A percentile compares a stretch with the other conserved stretches of the same genome.
Evolutionary conservation across 768 basidiomycete species (phyloP).

Genomic region (Suillus placidus): DNA sequence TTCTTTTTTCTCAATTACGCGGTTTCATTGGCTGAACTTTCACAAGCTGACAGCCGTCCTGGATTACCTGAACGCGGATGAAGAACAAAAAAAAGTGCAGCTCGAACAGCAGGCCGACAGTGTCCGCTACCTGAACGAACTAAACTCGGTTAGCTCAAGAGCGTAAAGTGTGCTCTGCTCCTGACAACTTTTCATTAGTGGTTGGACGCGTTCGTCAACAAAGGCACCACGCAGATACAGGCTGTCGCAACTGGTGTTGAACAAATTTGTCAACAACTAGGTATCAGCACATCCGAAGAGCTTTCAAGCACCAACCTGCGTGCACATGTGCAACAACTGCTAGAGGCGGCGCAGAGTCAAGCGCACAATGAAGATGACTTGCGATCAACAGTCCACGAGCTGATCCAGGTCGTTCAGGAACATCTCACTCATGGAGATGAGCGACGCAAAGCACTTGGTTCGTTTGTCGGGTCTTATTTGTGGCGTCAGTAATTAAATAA

Average conservation of each 20-base stretch:
- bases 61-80: conserved; percentile 49
- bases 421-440: conserved; percentile 43
- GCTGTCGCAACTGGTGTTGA: conserved; percentile 61
- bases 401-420: conserved; percentile 44
- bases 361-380: conserved; percentile 34
- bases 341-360: conserved; percentile 36
- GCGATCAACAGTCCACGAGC: conserved; percentile 37
- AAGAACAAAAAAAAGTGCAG: conserved; percentile 49
- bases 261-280: conserved; percentile 58
- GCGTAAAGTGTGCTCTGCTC: background rate
- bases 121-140: conserved; percentile 76
- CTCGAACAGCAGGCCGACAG: conserved; percentile 73
- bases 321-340: conserved; percentile 35
- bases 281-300: conserved; percentile 33
- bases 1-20: conserved; percentile 4
- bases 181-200: conserved; percentile 47
- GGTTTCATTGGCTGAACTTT: background rate
- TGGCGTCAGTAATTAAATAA: conserved; percentile 8
- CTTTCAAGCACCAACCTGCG: conserved; percentile 15
- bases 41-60: conserved; percentile 48
- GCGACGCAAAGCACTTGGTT: conserved; percentile 43
- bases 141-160: conserved; percentile 59
- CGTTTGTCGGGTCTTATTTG: conserved; percentile 18
- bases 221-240: conserved; percentile 74
- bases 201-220: conserved; percentile 82